Base-by-base conservation (phyloP, 352 stramenopile genomes). In the Pythium vanterpoolii region DNA sequence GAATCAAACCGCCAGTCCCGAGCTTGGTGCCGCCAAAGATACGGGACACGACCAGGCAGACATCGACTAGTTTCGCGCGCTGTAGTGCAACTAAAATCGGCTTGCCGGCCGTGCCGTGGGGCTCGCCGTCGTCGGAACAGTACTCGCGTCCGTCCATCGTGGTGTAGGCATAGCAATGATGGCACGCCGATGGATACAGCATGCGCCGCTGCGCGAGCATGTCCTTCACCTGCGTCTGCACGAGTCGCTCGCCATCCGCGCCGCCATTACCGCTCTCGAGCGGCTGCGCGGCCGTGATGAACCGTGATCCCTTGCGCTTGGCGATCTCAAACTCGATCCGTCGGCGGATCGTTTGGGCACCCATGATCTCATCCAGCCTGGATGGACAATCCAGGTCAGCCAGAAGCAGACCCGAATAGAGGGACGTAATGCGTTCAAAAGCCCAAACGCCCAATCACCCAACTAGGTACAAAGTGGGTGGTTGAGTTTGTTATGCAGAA, bases 231-330 rank as follows among this genome's bases (percentile, higher is more conserved):
- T 79, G 60, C 19, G 64, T 38, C 1, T 77, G 73, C 18, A 68
- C 60, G 6, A 11, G 8, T 14, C 23, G 43, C 26, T 67, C 72
- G 44, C 31, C 45, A 28, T 75, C 53, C n/a, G 43, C 62, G 21
- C 42, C 42, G 27, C n/a, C 40, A 28, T 31, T 65, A 10, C 23
- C 39, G 27, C 23, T 47, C n/a, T 64, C 48, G 16, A 91, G 58
- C 24, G 83, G 83, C 72, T 72, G 87, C 28, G 70, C 77, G 5
- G 77, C 79, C 7, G 78, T 71, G 62, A 91, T 90, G 71, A 93
- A 93, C 56, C 83, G 81, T 38, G 83, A 93, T 55, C 79, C 78
- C 66, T 90, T 93, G 65, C 79, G 81, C 75, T 93, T 93, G 23
- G 71, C 76, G 58, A 84, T 85, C 69, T 93, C 81, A 50, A 88